Conservation (phyloP, 1,284 basidiomycete genomes). For the Mycena citricolor region DNA sequence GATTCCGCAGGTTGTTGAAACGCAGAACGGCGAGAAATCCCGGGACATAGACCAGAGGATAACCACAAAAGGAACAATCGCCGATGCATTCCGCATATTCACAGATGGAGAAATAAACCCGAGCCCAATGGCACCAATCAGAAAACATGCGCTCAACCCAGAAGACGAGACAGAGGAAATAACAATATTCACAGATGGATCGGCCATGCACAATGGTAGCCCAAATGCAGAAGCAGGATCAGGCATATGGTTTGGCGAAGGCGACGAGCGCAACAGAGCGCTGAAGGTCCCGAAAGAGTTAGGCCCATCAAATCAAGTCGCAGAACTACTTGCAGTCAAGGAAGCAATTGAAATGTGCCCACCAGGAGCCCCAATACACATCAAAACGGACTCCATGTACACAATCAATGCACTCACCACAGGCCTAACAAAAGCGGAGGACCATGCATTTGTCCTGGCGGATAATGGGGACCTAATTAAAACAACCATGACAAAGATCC, state of each 20-base stretch:
- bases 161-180: background rate
- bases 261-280: constrained; percentile 19
- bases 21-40: background rate
- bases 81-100: constrained; percentile 20
- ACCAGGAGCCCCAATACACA: background rate
- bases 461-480: constrained; percentile 12
- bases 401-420: constrained; percentile 20
- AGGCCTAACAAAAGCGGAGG: constrained; percentile 18
- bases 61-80: background rate
- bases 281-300: constrained; percentile 20
- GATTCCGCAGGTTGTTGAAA: background rate
- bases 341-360: constrained; percentile 5
- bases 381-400: too few species aligned
- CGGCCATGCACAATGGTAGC: constrained; percentile 24
- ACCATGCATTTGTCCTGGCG: constrained; percentile 19
- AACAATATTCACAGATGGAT: constrained; percentile 28
- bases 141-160: background rate
- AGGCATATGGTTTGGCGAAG: constrained; percentile 23
- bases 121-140: background rate
- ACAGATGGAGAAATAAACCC: constrained; percentile 1
- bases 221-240: constrained; percentile 24
- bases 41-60: constrained; percentile 7
- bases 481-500: constrained; percentile 15
- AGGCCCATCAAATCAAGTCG: constrained; percentile 27
- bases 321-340: constrained; percentile 24